A percentile compares a stretch with the other conserved stretches of the same genome.
phyloP scores from a whole-genome alignment of 768 basidiomycete species.

The Pisolithus marmoratus region DNA sequence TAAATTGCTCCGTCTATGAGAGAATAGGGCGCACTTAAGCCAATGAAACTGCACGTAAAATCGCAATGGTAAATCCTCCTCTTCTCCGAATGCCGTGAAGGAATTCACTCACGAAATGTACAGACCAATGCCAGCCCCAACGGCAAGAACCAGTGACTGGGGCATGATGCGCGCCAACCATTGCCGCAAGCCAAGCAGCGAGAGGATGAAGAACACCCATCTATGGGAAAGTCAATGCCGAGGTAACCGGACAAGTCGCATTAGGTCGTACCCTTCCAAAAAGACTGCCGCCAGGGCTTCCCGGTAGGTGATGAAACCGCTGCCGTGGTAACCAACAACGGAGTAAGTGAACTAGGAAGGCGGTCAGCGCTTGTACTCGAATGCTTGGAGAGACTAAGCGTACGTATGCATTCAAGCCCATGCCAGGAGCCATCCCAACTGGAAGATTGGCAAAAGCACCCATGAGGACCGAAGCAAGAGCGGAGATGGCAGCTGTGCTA shows the following conservation, averaged over 20 bases:
- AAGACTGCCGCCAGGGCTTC: slow-evolving; percentile 85
- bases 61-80: slow-evolving; percentile 8
- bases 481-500: slow-evolving; percentile 71
- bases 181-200: slow-evolving; percentile 78
- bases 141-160: slow-evolving; percentile 76
- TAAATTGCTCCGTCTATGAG: neutral
- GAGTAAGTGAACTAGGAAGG: slow-evolving; percentile 71
- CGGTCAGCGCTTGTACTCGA: neutral
- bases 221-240: slow-evolving; percentile 28
- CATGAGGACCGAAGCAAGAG: slow-evolving; percentile 76
- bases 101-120: slow-evolving; percentile 66
- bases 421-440: slow-evolving; percentile 81
- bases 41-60: slow-evolving; percentile 53
- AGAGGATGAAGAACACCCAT: slow-evolving; percentile 78
- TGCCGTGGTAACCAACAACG: slow-evolving; percentile 80
- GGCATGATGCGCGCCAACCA: slow-evolving; percentile 90
- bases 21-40: slow-evolving; percentile 45
- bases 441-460: slow-evolving; percentile 83
- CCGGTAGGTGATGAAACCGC: slow-evolving; percentile 59
- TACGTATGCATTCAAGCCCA: slow-evolving; percentile 80
- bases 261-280: slow-evolving; percentile 66
- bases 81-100: neutral
- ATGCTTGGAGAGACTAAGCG: slow-evolving; percentile 16
- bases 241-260: neutral
- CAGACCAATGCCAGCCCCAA: slow-evolving; percentile 82